A percentile compares a stretch with the other conserved stretches of the same genome.
phyloP scores from a whole-genome alignment of 2,329 filamentous ascomycete species.

The Aureobasidium sp. region DNA sequence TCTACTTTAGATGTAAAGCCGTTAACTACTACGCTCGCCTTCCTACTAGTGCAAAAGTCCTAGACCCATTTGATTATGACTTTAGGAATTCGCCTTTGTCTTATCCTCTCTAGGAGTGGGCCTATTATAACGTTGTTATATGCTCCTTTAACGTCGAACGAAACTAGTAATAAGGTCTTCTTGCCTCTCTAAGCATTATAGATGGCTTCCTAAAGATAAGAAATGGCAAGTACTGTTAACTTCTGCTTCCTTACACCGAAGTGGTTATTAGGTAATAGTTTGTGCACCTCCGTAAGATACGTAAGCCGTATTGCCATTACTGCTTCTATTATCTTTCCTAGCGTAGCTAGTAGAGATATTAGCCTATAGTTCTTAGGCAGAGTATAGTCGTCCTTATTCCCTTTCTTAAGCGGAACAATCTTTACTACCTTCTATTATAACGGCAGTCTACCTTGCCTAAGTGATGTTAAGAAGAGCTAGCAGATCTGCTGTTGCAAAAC shows the following conservation, averaged over 20 bases:
- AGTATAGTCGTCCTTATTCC: too few species aligned
- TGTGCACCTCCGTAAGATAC: too few species aligned
- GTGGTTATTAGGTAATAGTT: slow-evolving; percentile 20
- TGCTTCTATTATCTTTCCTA: too few species aligned
- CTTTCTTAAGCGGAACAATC: too few species aligned
- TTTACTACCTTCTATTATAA: too few species aligned
- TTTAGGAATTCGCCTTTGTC: background rate
- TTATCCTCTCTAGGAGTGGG: background rate
- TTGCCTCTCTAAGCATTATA: slow-evolving; percentile 23
- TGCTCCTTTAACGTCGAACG: slow-evolving; percentile 27
- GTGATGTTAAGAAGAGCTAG: too few species aligned
- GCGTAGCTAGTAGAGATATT: too few species aligned
- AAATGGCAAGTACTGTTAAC: slow-evolving; percentile 28
- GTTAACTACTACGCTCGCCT: background rate
- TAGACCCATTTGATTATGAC: background rate
- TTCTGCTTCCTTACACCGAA: slow-evolving; percentile 30
- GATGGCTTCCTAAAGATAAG: slow-evolving; percentile 24
- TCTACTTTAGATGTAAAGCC: background rate
- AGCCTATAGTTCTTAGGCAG: too few species aligned
- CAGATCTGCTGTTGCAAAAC: too few species aligned
- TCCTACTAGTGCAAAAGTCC: background rate
- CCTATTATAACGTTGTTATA: background rate
- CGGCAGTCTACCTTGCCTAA: too few species aligned
- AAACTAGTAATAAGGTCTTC: slow-evolving; percentile 28
- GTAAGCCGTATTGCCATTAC: too few species aligned